Evolutionary conservation across 2,329 filamentous ascomycete species (phyloP), one percentile per base, ranked within the genome.

Genomic region (Botrytis paeoniae): DNA sequence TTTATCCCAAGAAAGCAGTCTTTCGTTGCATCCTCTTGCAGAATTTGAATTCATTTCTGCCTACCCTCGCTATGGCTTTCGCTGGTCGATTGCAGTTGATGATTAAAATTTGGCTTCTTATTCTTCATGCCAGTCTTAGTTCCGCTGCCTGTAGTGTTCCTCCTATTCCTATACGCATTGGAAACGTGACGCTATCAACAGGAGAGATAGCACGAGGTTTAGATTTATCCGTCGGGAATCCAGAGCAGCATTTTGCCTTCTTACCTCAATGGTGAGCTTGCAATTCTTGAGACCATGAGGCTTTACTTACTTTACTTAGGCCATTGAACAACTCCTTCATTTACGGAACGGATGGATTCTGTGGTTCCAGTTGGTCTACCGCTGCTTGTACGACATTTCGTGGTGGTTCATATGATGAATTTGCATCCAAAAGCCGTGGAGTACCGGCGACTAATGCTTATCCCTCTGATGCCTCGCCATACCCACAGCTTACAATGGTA

Each of bases 161-260:
- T 61, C 68, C 68, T 29, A 70, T 70, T 6, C 51, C 68, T 59
- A 61, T 61, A 60, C 48, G 57, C 35, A 70, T 70, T 60, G 68
- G 68, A 54, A 70, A 70, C 8, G 68, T 70, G 35, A 63, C 68
- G 7, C 8, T 70, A 22, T 43, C 68, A 2, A 70, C 51, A 10
- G 48, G 57, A 20, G 29, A 70, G 22, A 70, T 37, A 39, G 32
- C 68, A 29, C 35, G 68, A 45, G 68, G 68, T 1, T 22, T 64
- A 10, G 61, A 64, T 32, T 7, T 64, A n/a, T 45, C 61, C 1
- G 39, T 64, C 3, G 61, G 60, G 2, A 45, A 14, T 12, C 61
- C 61, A 32, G 61, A 64, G 14, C 61, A 64, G 12, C 61, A 64
- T 45, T 64, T 64, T 45, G 61, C 61, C 16, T 64, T 64, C n/a